Evolutionary conservation across 2,329 filamentous ascomycete species (phyloP).

Genomic region (Didymella pinodella): DNA sequence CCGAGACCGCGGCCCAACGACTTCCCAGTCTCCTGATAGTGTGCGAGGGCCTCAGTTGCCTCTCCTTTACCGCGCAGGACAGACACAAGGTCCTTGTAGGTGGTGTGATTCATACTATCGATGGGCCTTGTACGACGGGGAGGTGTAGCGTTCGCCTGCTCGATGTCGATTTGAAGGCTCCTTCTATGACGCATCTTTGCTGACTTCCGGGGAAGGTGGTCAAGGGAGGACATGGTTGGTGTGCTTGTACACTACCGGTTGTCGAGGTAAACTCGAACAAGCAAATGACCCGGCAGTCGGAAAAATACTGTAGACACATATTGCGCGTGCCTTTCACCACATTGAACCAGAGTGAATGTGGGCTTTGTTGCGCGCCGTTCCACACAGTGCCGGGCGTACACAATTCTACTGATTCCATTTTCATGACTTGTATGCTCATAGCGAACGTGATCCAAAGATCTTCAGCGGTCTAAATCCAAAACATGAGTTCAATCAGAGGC

Average conservation of each 20-base stretch:
- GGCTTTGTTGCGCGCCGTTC: not conserved
- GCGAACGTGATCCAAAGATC: not conserved
- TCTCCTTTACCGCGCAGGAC: not conserved
- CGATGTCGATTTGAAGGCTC: not conserved
- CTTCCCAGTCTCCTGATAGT: not conserved
- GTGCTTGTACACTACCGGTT: not conserved
- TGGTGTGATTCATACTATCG: not conserved
- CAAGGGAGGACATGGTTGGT: not conserved
- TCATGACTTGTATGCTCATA: not conserved
- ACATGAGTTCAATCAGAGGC: not conserved
- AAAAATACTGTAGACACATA: not conserved
- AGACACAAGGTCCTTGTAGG: not conserved
- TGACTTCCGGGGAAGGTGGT: not conserved
- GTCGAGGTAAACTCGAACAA: not conserved
- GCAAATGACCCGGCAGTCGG: too few relatives aligned
- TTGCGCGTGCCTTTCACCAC: not conserved
- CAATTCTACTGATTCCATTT: too few relatives aligned
- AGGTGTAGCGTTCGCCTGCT: not conserved
- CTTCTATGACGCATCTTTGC: not conserved
- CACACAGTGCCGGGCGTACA: too few relatives aligned
- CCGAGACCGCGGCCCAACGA: too few relatives aligned
- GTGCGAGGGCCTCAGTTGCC: not conserved
- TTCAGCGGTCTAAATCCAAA: not conserved
- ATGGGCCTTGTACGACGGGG: not conserved
- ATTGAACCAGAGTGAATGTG: not conserved